phyloP scores from a whole-genome alignment of 345 rosid genomes.

The Pseudoturritis turrita region DNA sequence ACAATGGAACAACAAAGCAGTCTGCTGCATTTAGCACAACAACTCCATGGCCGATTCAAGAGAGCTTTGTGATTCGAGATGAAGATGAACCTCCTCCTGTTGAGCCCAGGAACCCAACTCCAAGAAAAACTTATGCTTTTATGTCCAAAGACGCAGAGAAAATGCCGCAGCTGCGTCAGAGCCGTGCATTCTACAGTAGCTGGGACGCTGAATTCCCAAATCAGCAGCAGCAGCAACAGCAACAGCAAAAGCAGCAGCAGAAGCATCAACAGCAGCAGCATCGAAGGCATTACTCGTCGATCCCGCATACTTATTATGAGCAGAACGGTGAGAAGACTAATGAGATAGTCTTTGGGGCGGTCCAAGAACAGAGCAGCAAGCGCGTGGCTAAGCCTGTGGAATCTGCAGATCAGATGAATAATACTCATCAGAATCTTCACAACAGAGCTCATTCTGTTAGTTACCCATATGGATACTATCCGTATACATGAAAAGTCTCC shows the following conservation, averaged over 20 bases:
- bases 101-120: constrained; percentile 79
- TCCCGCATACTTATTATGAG: constrained; percentile 73
- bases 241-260: constrained; percentile 49
- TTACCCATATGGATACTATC: constrained; percentile 44
- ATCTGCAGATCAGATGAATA: constrained; percentile 39
- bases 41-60: constrained; percentile 83
- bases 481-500: constrained; percentile 30
- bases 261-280: constrained; percentile 52
- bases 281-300: constrained; percentile 63
- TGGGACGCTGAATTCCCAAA: constrained; percentile 60
- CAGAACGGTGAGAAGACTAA: constrained; percentile 68
- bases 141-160: constrained; percentile 95
- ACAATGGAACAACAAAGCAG: constrained; percentile 28
- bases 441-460: constrained; percentile 39
- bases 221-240: constrained; percentile 48
- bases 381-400: constrained; percentile 53
- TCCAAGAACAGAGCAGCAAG: constrained; percentile 63
- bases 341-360: constrained; percentile 86
- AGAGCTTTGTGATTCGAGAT: constrained; percentile 69
- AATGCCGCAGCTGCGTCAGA: constrained; percentile 81
- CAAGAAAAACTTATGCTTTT: constrained; percentile 81
- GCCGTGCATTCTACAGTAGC: constrained; percentile 64
- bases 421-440: constrained; percentile 46
- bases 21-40: constrained; percentile 27
- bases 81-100: constrained; percentile 88